phyloP scores from a whole-genome alignment of 2,329 filamentous ascomycete species.

The Paecilomyces formosus region DNA sequence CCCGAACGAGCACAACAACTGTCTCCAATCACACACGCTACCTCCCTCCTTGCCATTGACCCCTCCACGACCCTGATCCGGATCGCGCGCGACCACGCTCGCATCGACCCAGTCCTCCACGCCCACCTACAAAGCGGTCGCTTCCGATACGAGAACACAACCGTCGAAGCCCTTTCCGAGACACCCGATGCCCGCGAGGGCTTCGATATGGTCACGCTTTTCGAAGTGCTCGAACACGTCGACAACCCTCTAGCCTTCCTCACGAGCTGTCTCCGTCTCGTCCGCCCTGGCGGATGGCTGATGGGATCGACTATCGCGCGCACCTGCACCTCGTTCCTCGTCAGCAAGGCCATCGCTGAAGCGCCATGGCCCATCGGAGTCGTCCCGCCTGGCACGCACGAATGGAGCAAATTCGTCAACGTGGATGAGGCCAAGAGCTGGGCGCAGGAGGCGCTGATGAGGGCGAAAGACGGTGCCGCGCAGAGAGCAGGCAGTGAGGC shows the following conservation, averaged over 20 bases:
- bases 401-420: slow-evolving; percentile 95
- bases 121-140: slow-evolving; percentile 43
- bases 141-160: slow-evolving; percentile 65
- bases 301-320: slow-evolving; percentile 87
- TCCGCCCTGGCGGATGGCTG: slow-evolving; percentile 88
- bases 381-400: slow-evolving; percentile 87
- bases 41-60: slow-evolving; percentile 39
- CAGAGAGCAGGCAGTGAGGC: slow-evolving; percentile 15
- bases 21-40: slow-evolving; percentile 26
- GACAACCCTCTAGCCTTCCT: slow-evolving; percentile 68
- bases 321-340: slow-evolving; percentile 81
- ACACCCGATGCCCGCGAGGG: slow-evolving; percentile 24
- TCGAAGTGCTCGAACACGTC: slow-evolving; percentile 95
- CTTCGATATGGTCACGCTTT: slow-evolving; percentile 78
- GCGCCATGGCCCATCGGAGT: slow-evolving; percentile 62
- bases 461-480: slow-evolving; percentile 38
- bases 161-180: slow-evolving; percentile 61
- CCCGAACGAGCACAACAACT: slow-evolving; percentile 8
- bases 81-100: slow-evolving; percentile 69
- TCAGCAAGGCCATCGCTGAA: slow-evolving; percentile 88
- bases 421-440: slow-evolving; percentile 56
- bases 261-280: slow-evolving; percentile 49
- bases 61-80: slow-evolving; percentile 36
- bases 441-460: slow-evolving; percentile 36
- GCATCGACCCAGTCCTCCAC: slow-evolving; percentile 61